Base-by-base conservation (phyloP, 176 grass and related monocot species). In the Musa schizocarpa region DNA sequence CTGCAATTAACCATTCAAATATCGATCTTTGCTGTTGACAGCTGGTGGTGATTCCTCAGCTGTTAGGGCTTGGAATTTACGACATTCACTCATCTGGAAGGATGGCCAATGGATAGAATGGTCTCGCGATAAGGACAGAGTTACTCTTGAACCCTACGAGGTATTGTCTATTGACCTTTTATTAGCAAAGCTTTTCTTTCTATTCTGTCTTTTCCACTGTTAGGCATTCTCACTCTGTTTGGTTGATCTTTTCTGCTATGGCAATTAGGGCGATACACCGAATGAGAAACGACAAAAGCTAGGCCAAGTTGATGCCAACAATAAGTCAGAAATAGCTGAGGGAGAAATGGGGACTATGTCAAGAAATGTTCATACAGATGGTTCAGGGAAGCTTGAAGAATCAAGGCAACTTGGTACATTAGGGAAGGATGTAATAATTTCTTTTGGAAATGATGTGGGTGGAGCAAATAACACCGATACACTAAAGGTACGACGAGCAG, bases 81-180 rank as follows among this genome's bases (percentile, higher is more conserved):
- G 96, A 56, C 85, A 78, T 53, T 87, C 91, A 54, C 86, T 91
- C 82, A 62, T 88, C 80, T 99, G 96, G 96, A 80, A 99, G 52
- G 88, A 99, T 86, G 88, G 81, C 1, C 81, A 89, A 52, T 99
- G 96, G 96, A 86, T 53, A 69, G 83, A 87, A 77, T 85, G 81
- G 86, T 81, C 86, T 55, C 86, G 68, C 76, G 76, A 65, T 23
- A 82, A 49, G 82, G 88, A 81, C 29, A 86, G 74, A 82, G 89
- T 84, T 77, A 71, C 85, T 55, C 8, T 55, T 27, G 71, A 84
- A 77, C 72, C 82, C 19, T 76, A 81, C 73, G 88, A 95, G 96
- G 96, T 99, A 70, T 26, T 17, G 80, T 85, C 74, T 77, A 75
- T 59, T 78, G 83, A 51, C 29, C 29, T 72, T 11, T 78, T 12